Evolutionary conservation across 139 green algal species (phyloP), one percentile per base, ranked within the genome.

Genomic region (Chlamydomonas sphaeroides): DNA sequence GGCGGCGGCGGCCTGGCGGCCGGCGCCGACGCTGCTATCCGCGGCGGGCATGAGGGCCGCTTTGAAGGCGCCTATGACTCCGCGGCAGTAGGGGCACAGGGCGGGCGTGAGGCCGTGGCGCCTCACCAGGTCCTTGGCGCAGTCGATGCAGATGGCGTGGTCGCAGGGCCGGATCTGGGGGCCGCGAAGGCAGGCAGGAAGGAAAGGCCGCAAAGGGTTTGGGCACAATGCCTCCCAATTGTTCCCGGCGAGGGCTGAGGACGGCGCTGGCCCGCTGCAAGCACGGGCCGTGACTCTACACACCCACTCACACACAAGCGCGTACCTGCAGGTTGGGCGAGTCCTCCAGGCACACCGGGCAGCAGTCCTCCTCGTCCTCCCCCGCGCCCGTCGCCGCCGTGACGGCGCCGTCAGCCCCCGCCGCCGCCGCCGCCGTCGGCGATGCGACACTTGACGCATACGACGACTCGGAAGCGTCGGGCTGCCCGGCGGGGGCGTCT

Each of bases 71-170:
- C 35, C n/a, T 15, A 90, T 90, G 39, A 90, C 45, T 0, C 42
- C 57, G 18, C 86, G 80, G 80, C 86, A 90, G 75, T 87, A 90
- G 30, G 86, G 86, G 63, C 86, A 90, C 59, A 90, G 80, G 39
- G 81, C 86, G 5, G 86, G 86, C 18, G 86, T 90, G 57, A 90
- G 76, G 36, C 62, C 26, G 80, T 87, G 61, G 28, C 86, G 80
- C 56, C 76, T 84, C 38, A 71, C 65, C 62, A 90, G 81, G 62
- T 90, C 86, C 21, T 56, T 30, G 2, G 86, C 86, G 62, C 86
- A 90, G 26, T 39, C 68, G 39, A 85, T 65, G 51, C 86, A 90
- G 48, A 90, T 53, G n/a, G 35, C 7, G 76, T 90, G 86, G 30
- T 38, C 39, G 49, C 86, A 90, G 14, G 33, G 10, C 35, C 70